phyloP scores from a whole-genome alignment of 208 protist species.

The Trypanosoma grayi region DNA sequence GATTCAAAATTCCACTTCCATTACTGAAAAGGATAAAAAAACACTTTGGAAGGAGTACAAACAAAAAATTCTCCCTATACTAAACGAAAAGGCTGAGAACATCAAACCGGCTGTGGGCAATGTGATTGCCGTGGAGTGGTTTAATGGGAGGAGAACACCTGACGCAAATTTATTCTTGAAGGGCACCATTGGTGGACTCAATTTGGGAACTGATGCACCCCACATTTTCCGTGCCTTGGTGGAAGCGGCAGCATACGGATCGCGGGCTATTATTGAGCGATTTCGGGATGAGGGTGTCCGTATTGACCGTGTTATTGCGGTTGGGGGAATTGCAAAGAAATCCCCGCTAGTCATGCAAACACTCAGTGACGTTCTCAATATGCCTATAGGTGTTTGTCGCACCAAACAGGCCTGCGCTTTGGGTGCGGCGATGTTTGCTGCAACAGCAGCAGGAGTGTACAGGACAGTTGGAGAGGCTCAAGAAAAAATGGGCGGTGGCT shows the following conservation, averaged over 20 bases:
- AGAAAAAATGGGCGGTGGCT: conserved; percentile 38
- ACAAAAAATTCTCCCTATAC: conserved; percentile 26
- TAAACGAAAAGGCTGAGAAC: conserved; percentile 26
- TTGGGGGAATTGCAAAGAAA: conserved; percentile 56
- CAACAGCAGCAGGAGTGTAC: conserved; percentile 50
- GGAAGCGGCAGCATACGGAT: conserved; percentile 54
- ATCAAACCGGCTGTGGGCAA: conserved; percentile 23
- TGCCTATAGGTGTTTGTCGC: conserved; percentile 52
- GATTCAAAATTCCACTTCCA: conserved; percentile 23
- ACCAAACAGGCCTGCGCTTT: conserved; percentile 52
- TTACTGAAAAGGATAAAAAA: conserved; percentile 32
- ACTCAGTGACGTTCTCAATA: conserved; percentile 48
- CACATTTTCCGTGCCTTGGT: conserved; percentile 39
- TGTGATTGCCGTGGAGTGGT: conserved; percentile 51
- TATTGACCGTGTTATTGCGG: conserved; percentile 58
- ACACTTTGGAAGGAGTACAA: conserved; percentile 30
- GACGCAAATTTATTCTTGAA: conserved; percentile 55
- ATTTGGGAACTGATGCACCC: conserved; percentile 44
- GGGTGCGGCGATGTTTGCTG: conserved; percentile 45
- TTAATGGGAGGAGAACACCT: conserved; percentile 60
- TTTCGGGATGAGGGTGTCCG: conserved; percentile 47
- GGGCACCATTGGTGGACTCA: conserved; percentile 33
- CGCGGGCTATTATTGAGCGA: conserved; percentile 48
- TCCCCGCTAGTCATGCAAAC: conserved; percentile 45
- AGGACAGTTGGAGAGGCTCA: conserved; percentile 36